These are phyloP conservation scores for Jamesozyma jinghongensis DNA, from an alignment of 805 yeast species.

Conservation along the genomic window DNA sequence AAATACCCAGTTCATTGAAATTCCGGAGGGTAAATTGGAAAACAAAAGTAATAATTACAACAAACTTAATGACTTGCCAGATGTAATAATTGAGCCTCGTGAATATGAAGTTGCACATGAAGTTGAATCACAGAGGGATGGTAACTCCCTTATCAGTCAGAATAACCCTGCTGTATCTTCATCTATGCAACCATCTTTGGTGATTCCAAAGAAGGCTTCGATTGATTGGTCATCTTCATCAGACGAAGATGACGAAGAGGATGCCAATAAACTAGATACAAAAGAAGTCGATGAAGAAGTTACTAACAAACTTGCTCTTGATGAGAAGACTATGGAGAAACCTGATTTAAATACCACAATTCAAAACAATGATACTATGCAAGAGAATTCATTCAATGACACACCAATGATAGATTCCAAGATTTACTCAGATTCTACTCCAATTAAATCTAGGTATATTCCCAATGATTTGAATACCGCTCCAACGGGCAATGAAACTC, in stretches of 20 bases:
- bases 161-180: constrained; percentile 16
- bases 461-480: too few relatives aligned
- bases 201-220: constrained; percentile 75
- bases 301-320: not conserved
- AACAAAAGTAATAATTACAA: not conserved
- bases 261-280: constrained; percentile 1
- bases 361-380: not conserved
- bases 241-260: constrained; percentile 41
- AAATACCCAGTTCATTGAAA: not conserved
- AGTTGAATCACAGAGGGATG: too few relatives aligned
- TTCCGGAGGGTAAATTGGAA: not conserved
- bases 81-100: not conserved
- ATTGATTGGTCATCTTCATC: constrained; percentile 85
- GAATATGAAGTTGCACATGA: not conserved
- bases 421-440: not conserved
- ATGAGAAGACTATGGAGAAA: not conserved
- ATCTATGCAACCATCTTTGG: constrained; percentile 53
- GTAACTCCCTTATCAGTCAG: too few relatives aligned
- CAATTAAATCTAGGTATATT: too few relatives aligned
- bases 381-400: not conserved
- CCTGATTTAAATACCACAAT: not conserved
- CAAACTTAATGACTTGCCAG: too few relatives aligned
- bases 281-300: constrained; percentile 1
- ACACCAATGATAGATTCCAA: not conserved
- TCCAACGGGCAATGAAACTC: too few relatives aligned